These are phyloP conservation scores for Candida incommunis DNA, from an alignment of 805 yeast species.

Conservation along the genomic window DNA sequence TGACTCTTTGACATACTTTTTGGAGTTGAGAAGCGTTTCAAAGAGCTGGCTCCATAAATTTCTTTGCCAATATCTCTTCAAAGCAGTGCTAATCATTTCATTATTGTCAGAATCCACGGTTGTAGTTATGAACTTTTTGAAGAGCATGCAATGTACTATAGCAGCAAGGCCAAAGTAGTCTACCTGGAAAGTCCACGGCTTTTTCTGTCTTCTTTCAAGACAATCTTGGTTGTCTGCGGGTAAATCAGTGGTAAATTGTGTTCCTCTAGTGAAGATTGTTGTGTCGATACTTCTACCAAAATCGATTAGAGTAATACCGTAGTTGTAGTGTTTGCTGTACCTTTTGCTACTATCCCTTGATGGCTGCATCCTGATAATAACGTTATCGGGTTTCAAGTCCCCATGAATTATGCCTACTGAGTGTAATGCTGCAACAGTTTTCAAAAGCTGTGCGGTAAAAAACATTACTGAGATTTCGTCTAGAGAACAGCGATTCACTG, in stretches of 20 bases:
- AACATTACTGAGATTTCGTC: conserved; percentile 55
- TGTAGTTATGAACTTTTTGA: conserved; percentile 48
- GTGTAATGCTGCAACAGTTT: conserved; percentile 50
- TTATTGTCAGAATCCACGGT: conserved; percentile 13
- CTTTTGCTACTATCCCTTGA: conserved; percentile 27
- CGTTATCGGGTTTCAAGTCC: conserved; percentile 74
- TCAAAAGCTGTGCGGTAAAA: conserved; percentile 49
- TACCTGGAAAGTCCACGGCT: conserved; percentile 64
- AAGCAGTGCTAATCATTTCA: conserved; percentile 19
- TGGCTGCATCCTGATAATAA: conserved; percentile 41
- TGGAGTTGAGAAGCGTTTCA: conserved; percentile 47
- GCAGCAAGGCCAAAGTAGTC: conserved; percentile 78
- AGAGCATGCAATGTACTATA: conserved; percentile 56
- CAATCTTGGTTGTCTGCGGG: conserved; percentile 49
- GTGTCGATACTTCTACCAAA: conserved; percentile 73
- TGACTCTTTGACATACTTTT: background rate
- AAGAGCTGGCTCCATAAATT: conserved; percentile 61
- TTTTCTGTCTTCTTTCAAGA: conserved; percentile 43
- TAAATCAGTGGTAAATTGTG: conserved; percentile 47
- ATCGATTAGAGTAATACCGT: conserved; percentile 56
- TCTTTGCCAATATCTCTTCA: conserved; percentile 66
- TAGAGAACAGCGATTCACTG: conserved; percentile 33
- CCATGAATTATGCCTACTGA: conserved; percentile 61
- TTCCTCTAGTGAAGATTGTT: conserved; percentile 34
- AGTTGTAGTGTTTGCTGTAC: conserved; percentile 21